phyloP scores from a whole-genome alignment of 2,329 filamentous ascomycete species.

The Purpureocillium takamizusanense region DNA sequence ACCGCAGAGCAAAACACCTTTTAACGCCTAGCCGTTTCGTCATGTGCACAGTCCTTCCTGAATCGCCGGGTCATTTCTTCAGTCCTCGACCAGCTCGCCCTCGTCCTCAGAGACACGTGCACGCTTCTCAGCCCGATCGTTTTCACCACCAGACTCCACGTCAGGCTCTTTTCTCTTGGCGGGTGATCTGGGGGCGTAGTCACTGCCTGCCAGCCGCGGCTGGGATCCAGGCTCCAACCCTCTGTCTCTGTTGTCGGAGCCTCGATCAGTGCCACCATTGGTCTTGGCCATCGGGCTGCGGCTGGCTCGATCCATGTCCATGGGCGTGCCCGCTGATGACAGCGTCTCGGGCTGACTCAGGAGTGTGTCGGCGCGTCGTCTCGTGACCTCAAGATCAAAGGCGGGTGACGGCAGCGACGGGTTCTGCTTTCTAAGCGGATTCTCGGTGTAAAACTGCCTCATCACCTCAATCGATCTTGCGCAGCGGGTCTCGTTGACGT shows the following conservation, averaged over 20 bases:
- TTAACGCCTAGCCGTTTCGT: not conserved
- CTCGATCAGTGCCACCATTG: conserved; percentile 28
- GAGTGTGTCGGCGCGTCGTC: conserved; percentile 35
- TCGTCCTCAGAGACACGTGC: conserved; percentile 37
- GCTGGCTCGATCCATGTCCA: conserved; percentile 37
- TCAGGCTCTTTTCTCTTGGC: conserved; percentile 34
- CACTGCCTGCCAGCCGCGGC: conserved; percentile 19
- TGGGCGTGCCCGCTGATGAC: conserved; percentile 41
- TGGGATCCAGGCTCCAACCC: conserved; percentile 16
- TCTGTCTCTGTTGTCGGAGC: conserved; percentile 9
- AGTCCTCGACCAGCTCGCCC: conserved; percentile 34
- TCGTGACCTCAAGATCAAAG: conserved; percentile 47
- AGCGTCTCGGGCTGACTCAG: conserved; percentile 31
- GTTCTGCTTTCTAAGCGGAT: conserved; percentile 50
- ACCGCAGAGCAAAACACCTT: not conserved
- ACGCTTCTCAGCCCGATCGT: conserved; percentile 32
- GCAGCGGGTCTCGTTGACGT: conserved; percentile 63
- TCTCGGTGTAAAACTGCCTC: conserved; percentile 57
- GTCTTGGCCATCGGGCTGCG: conserved; percentile 34
- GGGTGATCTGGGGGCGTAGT: conserved; percentile 24
- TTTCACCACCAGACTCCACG: conserved; percentile 18
- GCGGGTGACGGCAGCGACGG: conserved; percentile 43
- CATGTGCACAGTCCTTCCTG: not conserved
- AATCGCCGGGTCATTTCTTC: not conserved
- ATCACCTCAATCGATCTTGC: conserved; percentile 67